phyloP scores from a whole-genome alignment of 2,329 filamentous ascomycete species.

The Mariannaea sp. region DNA sequence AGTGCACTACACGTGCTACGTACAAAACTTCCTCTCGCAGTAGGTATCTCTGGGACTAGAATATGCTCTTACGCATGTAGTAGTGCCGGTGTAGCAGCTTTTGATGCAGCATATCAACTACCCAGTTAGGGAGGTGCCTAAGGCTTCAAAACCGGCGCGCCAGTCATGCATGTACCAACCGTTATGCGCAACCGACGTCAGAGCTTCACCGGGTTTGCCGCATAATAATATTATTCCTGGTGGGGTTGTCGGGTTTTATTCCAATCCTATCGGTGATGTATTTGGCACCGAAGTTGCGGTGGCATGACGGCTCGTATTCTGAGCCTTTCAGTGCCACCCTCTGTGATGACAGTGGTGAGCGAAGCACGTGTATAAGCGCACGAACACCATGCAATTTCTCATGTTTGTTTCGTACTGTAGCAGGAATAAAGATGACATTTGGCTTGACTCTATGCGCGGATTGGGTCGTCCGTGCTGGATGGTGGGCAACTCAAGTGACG shows the following conservation, averaged over 20 bases:
- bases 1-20: too few relatives aligned
- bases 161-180: slow-evolving; percentile 24
- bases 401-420: too few relatives aligned
- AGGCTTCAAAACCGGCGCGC: slow-evolving; percentile 24
- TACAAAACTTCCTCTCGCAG: too few relatives aligned
- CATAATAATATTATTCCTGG: slow-evolving; percentile 35
- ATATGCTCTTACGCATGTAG: too few relatives aligned
- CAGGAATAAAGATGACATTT: slow-evolving; percentile 15
- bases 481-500: background rate
- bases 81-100: slow-evolving; percentile 16
- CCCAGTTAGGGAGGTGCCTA: slow-evolving; percentile 34
- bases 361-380: background rate
- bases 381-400: background rate
- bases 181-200: slow-evolving; percentile 22
- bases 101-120: background rate
- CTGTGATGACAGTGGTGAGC: slow-evolving; percentile 9
- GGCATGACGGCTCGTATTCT: slow-evolving; percentile 23
- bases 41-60: too few relatives aligned
- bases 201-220: slow-evolving; percentile 32
- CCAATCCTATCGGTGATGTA: slow-evolving; percentile 12
- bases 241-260: slow-evolving; percentile 18
- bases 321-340: slow-evolving; percentile 11
- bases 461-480: slow-evolving; percentile 17
- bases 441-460: slow-evolving; percentile 9
- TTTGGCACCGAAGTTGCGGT: slow-evolving; percentile 7